Evolutionary conservation across 495 filamentous ascomycete species (phyloP), one percentile per base, ranked within the genome.

Genomic region (Tuber borchii): DNA sequence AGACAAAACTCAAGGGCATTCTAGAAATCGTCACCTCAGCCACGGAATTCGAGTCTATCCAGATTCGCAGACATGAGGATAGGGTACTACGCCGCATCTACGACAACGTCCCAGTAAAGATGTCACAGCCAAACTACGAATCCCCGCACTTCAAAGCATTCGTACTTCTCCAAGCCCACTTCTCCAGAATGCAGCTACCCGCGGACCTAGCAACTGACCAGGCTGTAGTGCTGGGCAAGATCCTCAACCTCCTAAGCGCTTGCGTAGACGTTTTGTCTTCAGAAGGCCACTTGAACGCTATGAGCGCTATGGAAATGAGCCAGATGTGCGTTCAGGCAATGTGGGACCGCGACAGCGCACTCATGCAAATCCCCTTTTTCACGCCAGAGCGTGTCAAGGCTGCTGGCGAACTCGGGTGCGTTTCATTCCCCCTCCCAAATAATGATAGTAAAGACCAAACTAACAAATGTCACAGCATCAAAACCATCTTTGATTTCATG

Each of bases 321-420:
- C 95, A 99, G 84, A 99, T 99, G 95, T 92, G 95, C 74, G 94
- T 99, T 31, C 95, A 99, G 84, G 94, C 93, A 43, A 97, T 97
- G 93, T 99, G 95, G 95, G 94, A 98, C 86, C 91, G 93, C 37
- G 95, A 99, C 84, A 95, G 92, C 78, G 93, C 96, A 69, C 87
- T 99, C 72, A 97, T 97, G 86, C 95, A 99, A 85, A 97, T 99
- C 79, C 95, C 95, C 76, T 92, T 97, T 85, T 99, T 99, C 84
- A 89, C 90, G 8, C 88, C 91, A 40, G 90, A 95, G 74, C 90
- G 91, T 71, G 90, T 97, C 78, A 92, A 95, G 85, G 91, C 89
- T 76, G 93, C 93, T 65, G 92, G 93, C 81, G 90, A 93, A 73
- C 90, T 87, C 78, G 90, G 90, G 90, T 92, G 89, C 86, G 89